Base-by-base conservation (phyloP, 2,329 filamentous ascomycete genomes). In the Alternaria sp. region DNA sequence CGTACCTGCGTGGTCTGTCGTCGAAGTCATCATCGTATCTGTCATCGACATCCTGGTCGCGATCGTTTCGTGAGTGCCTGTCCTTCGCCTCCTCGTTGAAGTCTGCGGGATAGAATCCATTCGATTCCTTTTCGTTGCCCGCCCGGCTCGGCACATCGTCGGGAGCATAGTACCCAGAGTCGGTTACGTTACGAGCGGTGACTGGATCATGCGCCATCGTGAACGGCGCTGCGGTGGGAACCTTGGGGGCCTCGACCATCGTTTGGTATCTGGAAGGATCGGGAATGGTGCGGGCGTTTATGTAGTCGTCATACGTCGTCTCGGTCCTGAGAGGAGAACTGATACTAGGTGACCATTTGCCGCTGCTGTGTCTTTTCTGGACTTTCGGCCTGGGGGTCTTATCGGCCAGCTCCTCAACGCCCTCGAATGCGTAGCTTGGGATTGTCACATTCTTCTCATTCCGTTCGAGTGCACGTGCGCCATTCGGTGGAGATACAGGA, bases 371-470 rank as follows among this genome's bases (percentile, higher is more conserved):
- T 36, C 83, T 78, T 71, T 83, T 85, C 78, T 85, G 75, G 74
- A 83, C 67, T 61, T 83, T 85, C 57, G 81, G 83, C 73, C 82
- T 85, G 44, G 79, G 79, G 25, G 78, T 81, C 66, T 83, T 79
- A 64, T 79, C 77, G 13, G 65, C 61, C 5, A 76, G 61, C 43
- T 80, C 76, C 6, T 80, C 78, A 2, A 73, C 57, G 25, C 77
- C 77, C 25, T 81, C 68, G 52, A 77, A 79, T 2, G 74, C 74
- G 49, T 73, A 77, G 62, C 71, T 78, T 13, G 79, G 74, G 10
- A 78, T 75, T 0, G 74, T 71, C 6, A 64, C 49, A 25, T 61
- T 40, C 51, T 66, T 59, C 17, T 71, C 72, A 23, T 26, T 57
- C 17, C 68, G 68, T 19, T 71, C 66, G 10, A 54, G 47, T 8